phyloP scores from a whole-genome alignment of 1,284 basidiomycete genomes.

The Marasmius oreades region DNA sequence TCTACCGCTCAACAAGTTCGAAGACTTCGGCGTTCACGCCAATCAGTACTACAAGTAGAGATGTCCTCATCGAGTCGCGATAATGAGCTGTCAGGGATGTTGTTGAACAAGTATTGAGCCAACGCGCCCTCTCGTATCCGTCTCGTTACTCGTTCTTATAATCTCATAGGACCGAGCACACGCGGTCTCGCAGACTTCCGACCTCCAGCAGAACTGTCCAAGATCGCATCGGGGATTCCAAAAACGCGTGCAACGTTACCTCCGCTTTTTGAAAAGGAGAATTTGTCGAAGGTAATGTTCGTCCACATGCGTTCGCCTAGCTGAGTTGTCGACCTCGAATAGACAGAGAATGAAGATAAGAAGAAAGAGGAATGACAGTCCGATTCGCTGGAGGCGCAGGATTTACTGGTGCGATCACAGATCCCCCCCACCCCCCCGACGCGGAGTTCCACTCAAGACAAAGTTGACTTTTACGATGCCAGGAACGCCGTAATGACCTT shows the following conservation, averaged over 20 bases:
- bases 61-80: slow-evolving; percentile 93
- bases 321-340: slow-evolving; percentile 14
- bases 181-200: slow-evolving; percentile 79
- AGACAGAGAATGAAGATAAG: slow-evolving; percentile 66
- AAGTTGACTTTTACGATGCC: too few relatives aligned
- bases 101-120: slow-evolving; percentile 99
- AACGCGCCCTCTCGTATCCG: slow-evolving; percentile 92
- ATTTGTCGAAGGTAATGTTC: too few relatives aligned
- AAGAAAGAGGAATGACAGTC: slow-evolving; percentile 78
- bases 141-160: slow-evolving; percentile 34
- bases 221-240: slow-evolving; percentile 47
- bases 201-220: slow-evolving; percentile 77
- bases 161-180: slow-evolving; percentile 81
- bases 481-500: too few relatives aligned
- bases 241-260: slow-evolving; percentile 56
- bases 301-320: neutral
- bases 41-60: slow-evolving; percentile 92
- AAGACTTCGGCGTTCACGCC: slow-evolving; percentile 98
- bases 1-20: slow-evolving; percentile 92
- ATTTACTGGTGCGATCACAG: slow-evolving; percentile 37
- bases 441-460: too few relatives aligned
- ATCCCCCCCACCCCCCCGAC: too few relatives aligned
- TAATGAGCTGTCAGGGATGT: slow-evolving; percentile 75
- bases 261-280: slow-evolving; percentile 45
- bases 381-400: too few relatives aligned